Conservation (phyloP, 179 eudicot species). For the Camellia oleifera region DNA sequence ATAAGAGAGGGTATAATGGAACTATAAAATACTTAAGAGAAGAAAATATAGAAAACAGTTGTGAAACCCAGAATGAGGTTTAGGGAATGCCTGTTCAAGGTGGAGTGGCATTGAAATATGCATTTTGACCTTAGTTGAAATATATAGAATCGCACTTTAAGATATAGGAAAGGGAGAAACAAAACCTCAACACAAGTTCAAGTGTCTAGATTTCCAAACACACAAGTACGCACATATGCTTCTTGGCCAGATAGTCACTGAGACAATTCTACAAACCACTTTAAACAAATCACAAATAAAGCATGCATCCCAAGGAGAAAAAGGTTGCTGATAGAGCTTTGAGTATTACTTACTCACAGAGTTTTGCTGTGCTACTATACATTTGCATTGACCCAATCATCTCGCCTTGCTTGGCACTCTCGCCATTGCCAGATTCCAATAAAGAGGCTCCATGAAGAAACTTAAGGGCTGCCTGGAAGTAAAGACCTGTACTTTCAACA, state of each 20-base stretch:
- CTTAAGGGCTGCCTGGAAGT: conserved; percentile 88
- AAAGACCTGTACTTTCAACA: conserved; percentile 58
- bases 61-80: neutral
- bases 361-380: conserved; percentile 84
- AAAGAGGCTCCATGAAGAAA: conserved; percentile 91
- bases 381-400: conserved; percentile 61
- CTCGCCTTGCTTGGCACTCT: conserved; percentile 66
- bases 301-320: neutral
- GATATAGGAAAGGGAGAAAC: neutral
- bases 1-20: neutral
- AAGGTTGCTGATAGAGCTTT: conserved; percentile 9
- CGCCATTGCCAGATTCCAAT: conserved; percentile 64
- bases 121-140: neutral
- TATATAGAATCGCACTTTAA: neutral
- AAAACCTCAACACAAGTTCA: neutral
- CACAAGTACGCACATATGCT: neutral
- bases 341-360: conserved; percentile 73
- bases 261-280: conserved; percentile 3
- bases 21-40: neutral
- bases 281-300: neutral
- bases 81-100: neutral
- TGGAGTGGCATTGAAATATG: neutral
- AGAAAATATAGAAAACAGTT: neutral
- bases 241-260: neutral
- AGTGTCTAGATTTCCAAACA: too few relatives aligned